Evolutionary conservation across 345 rosid species (phyloP), one percentile per base, ranked within the genome.

Genomic region (Arabis hirsuta): DNA sequence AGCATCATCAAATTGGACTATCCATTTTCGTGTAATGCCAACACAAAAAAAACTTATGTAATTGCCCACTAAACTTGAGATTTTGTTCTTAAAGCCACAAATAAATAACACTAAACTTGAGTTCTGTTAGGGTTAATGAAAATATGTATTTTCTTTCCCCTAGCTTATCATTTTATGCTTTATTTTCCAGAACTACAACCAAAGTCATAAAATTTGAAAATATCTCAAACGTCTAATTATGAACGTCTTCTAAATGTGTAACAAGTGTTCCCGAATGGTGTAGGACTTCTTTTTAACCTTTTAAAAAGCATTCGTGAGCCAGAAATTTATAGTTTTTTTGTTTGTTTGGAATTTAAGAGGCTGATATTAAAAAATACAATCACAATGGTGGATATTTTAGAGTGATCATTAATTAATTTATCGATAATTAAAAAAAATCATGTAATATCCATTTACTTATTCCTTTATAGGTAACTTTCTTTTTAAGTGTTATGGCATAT

Each of bases 301-400:
- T 59, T 39, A 22, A 59, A 57, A 57, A 19, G 45, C 45, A 57
- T 57, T 57, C 4, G 16, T 55, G 42, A 32, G n/a, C 43, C 42
- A 55, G 36, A 32, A 4, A 56, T 27, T 27, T 27, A 1, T 27
- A 27, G 31, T 27, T 27, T 27, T 27, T 16, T 16, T 16, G 16
- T 16, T 27, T 27, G 31, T 27, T 27, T 27, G 31, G 31, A 27
- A 27, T 16, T 16, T 16, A 16, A 16, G 16, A 16, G 16, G 16
- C 16, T 16, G 16, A 16, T 16, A 16, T 16, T 16, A 16, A 16
- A 16, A 16, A 16, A 16, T 16, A 16, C 16, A 16, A 16, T 16
- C 16, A 16, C 16, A 16, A 0, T 16, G 16, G 16, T 16, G 16
- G 16, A 16, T 16, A 16, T 16, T 16, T 16, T 16, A 16, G 16